Evolutionary conservation across 2,329 filamentous ascomycete genomes (phyloP).

Genomic region (Trichoderma citrinoviride): DNA sequence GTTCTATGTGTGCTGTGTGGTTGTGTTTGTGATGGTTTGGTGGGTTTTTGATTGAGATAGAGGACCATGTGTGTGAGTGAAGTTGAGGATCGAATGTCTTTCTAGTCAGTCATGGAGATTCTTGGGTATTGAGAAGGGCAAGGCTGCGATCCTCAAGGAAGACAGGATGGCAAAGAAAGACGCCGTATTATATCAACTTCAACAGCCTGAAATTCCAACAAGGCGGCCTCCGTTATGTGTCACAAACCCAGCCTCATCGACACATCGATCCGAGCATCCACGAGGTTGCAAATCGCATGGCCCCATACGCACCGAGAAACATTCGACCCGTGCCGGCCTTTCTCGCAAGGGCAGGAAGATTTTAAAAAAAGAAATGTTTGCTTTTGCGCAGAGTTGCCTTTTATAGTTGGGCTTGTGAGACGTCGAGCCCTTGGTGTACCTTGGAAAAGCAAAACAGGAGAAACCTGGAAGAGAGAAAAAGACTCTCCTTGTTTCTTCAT

Average conservation of each 20-base stretch:
- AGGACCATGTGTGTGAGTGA: not conserved
- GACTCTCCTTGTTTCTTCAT: not conserved
- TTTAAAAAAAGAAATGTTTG: not conserved
- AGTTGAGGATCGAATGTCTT: no score
- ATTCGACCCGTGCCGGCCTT: no score
- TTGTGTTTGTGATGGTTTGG: not conserved
- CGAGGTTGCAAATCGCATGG: no score
- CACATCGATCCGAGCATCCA: no score
- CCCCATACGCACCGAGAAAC: no score
- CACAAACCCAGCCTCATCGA: not conserved
- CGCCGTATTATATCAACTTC: not conserved
- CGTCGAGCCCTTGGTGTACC: not conserved
- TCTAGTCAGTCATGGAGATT: no score
- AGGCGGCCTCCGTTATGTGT: not conserved
- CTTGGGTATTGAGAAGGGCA: no score
- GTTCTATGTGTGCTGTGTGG: not conserved
- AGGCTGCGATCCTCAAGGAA: not conserved
- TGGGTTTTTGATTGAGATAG: not conserved
- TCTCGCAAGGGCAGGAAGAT: not conserved
- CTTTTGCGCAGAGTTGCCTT: constrained; percentile 6
- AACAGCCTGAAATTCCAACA: not conserved
- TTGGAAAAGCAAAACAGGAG: no score
- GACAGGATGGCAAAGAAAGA: not conserved
- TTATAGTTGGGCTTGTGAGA: constrained; percentile 15
- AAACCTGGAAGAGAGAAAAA: no score